Evolutionary conservation across 306 rosid species (phyloP), one percentile per base, ranked within the genome.

Genomic region (Dalbergia cochinchinensis): DNA sequence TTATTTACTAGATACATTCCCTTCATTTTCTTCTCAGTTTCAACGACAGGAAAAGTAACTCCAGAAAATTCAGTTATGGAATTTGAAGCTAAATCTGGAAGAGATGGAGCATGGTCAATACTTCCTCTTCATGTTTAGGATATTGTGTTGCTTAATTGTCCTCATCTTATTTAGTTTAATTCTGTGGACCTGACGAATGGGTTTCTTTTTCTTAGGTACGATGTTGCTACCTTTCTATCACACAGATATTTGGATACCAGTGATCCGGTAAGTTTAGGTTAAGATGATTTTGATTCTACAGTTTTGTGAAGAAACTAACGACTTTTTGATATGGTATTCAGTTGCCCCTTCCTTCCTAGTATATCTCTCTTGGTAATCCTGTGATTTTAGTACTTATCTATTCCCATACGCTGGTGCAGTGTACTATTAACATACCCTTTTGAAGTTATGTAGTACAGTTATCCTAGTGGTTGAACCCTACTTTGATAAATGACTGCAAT

Each of bases 61-160:
- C 65, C 94, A 45, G 98, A 96, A 78, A 90, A 80, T 87, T 81
- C 92, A 8, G 82, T 83, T 19, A 82, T 88, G 87, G 99, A 96
- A 85, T 93, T 91, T 59, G 99, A 96, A 91, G 99, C 99, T 65
- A 96, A 93, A 88, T 96, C 99, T 70, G 94, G 92, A 75, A 91
- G 99, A 83, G 99, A 96, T 87, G 96, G 97, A 73, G 99, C 99
- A 90, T 96, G 99, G 99, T 96, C 74, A 89, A 81, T 90, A 79
- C 81, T 72, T 78, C 64, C 77, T 82, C 65, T 81, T 66, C 59
- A 66, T 79, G 71, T 79, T 69, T 71, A 73, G 47, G 63, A 60
- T 80, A 78, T 75, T 80, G 22, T 69, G 60, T 69, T 66, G 77
- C 83, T 65, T 26, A 54, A 26, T 54, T 51, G 19, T 61, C 11